Evolutionary conservation across 257 asterid genomes (phyloP), one percentile per base, ranked within the genome.

Genomic region (Striga asiatica): DNA sequence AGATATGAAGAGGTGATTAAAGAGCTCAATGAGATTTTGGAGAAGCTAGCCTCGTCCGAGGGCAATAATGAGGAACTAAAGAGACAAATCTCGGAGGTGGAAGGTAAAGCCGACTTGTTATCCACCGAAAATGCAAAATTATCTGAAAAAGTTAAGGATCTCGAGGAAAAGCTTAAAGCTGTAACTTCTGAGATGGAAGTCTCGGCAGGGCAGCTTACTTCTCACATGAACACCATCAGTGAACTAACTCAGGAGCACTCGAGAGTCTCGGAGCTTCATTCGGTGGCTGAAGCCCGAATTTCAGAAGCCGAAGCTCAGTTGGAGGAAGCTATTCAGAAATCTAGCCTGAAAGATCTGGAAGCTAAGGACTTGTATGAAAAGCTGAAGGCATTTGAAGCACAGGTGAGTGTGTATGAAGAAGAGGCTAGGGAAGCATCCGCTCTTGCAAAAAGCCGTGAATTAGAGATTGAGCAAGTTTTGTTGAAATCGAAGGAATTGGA

Each of bases 201-300:
- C 50, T 59, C 78, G 17, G 49, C 56, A 18, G 71, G 67, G 64
- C 78, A 84, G 49, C 73, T 88, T 60, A 79, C 78, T 67, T 66
- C 82, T 45, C 97, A 88, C 67, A 51, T 65, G 65, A 66, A 43
- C 78, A 67, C 84, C 29, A 76, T 88, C 60, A 54, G 80, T 2
- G 95, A 84, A 66, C 62, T 88, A 62, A 74, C 80, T 6, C 95
- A 82, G 56, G 34, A 62, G 67, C 85, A 82, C 56, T 72, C 95
- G 19, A 69, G 64, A 73, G 82, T 80, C 52, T 76, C 79, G 18
- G 84, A 76, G 63, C 77, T 75, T 67, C 92, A 85, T 22, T 70
- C 49, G 64, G 78, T 75, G 7, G 64, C 95, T n/a, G 83, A 82
- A 78, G 74, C 84, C 41, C 84, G 80, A 13, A 27, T 76, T 52